Percentiles rank a stretch among this genome's conserved stretches.
phyloP scores from a whole-genome alignment of 371 early-diverging fungal genomes.

The Vairimorpha necatrix region DNA sequence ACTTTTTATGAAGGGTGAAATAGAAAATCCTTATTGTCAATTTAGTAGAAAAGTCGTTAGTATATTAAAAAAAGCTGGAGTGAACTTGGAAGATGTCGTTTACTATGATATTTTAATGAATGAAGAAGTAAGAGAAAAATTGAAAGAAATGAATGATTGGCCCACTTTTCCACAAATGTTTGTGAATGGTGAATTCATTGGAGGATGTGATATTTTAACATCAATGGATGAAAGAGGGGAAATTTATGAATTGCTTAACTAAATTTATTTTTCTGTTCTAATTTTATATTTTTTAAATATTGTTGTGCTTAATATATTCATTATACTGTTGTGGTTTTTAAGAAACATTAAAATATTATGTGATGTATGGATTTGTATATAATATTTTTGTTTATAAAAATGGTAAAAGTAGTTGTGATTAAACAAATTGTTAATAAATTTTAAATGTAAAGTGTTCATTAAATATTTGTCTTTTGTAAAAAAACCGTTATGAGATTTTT shows the following conservation, averaged over 20 bases:
- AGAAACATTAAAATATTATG: too few species aligned
- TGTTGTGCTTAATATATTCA: background rate
- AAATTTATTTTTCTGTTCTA: slow-evolving; percentile 51
- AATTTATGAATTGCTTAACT: slow-evolving; percentile 68
- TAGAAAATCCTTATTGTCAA: slow-evolving; percentile 58
- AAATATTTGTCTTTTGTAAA: too few species aligned
- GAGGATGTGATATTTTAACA: slow-evolving; percentile 84
- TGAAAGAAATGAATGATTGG: slow-evolving; percentile 79
- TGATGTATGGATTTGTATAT: too few species aligned
- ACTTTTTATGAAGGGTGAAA: slow-evolving; percentile 79
- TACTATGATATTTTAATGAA: slow-evolving; percentile 78
- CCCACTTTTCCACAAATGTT: slow-evolving; percentile 95
- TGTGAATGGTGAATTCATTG: slow-evolving; percentile 85
- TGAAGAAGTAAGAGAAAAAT: slow-evolving; percentile 67
- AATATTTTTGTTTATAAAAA: too few species aligned
- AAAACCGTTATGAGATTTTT: too few species aligned
- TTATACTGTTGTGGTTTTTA: background rate
- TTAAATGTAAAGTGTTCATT: too few species aligned
- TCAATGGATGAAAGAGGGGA: slow-evolving; percentile 69
- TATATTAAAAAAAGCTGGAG: slow-evolving; percentile 19
- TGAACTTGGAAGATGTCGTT: slow-evolving; percentile 54
- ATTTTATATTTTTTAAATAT: too few species aligned
- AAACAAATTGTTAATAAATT: too few species aligned
- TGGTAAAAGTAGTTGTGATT: too few species aligned
- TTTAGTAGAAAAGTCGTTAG: slow-evolving; percentile 56